Evolutionary conservation across 108 stramenopile genomes (phyloP).

Genomic region (Cyclostephanos invisitatus): DNA sequence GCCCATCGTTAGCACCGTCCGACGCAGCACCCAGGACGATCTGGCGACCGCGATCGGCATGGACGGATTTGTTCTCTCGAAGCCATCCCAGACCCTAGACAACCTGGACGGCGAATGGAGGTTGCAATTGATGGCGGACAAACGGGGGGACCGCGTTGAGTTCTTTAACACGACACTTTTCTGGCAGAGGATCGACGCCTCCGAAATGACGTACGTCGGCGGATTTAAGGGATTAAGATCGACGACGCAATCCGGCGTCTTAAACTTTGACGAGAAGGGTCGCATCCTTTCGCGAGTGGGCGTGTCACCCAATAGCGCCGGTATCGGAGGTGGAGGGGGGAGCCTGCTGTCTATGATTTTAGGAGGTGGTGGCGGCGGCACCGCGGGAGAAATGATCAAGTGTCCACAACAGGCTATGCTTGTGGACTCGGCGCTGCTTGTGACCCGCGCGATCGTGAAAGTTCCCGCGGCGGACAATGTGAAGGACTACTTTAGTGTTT

Average conservation of each 20-base stretch:
- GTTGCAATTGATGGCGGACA: conserved; percentile 81
- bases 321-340: conserved; percentile 18
- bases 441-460: conserved; percentile 56
- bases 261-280: conserved; percentile 51
- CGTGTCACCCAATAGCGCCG: conserved; percentile 29
- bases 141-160: conserved; percentile 78
- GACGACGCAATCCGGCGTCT: conserved; percentile 50
- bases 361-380: conserved; percentile 40
- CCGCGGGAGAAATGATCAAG: conserved; percentile 49
- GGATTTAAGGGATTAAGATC: conserved; percentile 54
- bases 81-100: conserved; percentile 59
- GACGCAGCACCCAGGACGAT: conserved; percentile 22
- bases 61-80: conserved; percentile 68
- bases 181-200: conserved; percentile 62
- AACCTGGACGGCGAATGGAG: conserved; percentile 78
- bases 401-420: conserved; percentile 73
- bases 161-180: conserved; percentile 76
- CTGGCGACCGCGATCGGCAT: conserved; percentile 33
- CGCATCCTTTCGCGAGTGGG: conserved; percentile 56
- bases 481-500: conserved; percentile 81
- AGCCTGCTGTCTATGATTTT: conserved; percentile 53
- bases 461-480: conserved; percentile 54
- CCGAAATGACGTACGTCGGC: conserved; percentile 52
- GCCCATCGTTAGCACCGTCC: conserved; percentile 26
- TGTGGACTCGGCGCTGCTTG: conserved; percentile 73